Conservation (phyloP, 2,329 filamentous ascomycete genomes). For the Pseudocercospora pini-densiflorae region DNA sequence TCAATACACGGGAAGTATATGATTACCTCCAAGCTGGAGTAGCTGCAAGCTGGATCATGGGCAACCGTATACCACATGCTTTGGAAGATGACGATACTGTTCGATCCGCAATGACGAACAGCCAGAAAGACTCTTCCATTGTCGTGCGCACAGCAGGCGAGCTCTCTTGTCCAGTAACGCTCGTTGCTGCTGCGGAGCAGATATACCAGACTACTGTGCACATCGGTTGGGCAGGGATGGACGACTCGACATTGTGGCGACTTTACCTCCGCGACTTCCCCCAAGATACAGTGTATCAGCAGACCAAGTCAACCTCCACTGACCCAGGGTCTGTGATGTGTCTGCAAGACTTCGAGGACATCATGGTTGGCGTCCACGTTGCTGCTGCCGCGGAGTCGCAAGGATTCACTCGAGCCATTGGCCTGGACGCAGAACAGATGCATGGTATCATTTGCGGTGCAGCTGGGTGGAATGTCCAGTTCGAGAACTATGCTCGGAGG, state of each 20-base stretch:
- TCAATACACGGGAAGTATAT: neutral
- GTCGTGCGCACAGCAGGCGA: neutral
- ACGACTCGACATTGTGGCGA: neutral
- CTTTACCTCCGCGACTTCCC: neutral
- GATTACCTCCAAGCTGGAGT: neutral
- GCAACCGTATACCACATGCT: neutral
- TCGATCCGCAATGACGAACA: neutral
- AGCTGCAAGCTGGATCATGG: neutral
- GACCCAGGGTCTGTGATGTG: neutral
- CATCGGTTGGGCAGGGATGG: neutral
- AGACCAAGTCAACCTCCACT: neutral
- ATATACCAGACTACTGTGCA: neutral
- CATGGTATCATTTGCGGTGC: neutral
- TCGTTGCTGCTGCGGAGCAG: neutral
- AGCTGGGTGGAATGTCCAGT: neutral
- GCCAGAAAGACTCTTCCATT: neutral
- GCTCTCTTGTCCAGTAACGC: neutral
- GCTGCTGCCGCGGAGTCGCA: neutral
- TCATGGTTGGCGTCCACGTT: neutral
- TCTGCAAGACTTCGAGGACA: neutral
- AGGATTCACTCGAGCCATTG: neutral
- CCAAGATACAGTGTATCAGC: neutral
- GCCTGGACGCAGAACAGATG: neutral
- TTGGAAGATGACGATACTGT: neutral
- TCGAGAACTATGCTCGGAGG: neutral